phyloP scores from a whole-genome alignment of 2,329 filamentous ascomycete species.

The Xylaria sp. region DNA sequence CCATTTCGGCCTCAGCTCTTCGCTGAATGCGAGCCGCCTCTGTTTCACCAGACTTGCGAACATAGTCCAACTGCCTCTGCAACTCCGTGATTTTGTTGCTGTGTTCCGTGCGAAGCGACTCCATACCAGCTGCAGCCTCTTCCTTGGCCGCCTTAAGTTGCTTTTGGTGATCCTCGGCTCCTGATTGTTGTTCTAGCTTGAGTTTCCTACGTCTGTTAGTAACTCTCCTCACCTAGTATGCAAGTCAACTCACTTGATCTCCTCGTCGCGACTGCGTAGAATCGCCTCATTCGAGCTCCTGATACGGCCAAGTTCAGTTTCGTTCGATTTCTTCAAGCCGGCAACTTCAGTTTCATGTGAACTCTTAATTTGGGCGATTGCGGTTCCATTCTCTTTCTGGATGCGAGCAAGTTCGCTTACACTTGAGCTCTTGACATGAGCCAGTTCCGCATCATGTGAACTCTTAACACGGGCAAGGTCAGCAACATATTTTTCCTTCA shows the following conservation, averaged over 20 bases:
- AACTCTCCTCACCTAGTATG: neutral
- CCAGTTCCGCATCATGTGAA: conserved; percentile 25
- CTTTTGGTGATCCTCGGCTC: conserved; percentile 37
- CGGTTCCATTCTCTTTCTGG: conserved; percentile 61
- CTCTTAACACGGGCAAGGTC: conserved; percentile 42
- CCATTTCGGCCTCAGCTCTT: conserved; percentile 31
- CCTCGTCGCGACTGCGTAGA: conserved; percentile 64
- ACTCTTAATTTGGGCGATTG: conserved; percentile 49
- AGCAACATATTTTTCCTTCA: conserved; percentile 51
- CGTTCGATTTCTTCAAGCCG: conserved; percentile 60
- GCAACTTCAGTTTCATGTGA: conserved; percentile 62
- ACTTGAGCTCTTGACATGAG: conserved; percentile 58
- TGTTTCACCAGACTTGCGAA: conserved; percentile 38
- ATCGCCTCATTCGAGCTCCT: conserved; percentile 65
- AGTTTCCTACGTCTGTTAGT: conserved; percentile 34
- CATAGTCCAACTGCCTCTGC: conserved; percentile 40
- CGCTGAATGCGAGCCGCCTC: conserved; percentile 30
- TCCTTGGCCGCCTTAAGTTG: conserved; percentile 25
- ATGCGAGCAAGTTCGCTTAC: conserved; percentile 52
- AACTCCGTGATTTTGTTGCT: conserved; percentile 33
- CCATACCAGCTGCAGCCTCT: conserved; percentile 25
- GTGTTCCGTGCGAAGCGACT: conserved; percentile 30
- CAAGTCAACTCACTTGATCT: conserved; percentile 44
- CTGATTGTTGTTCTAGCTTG: conserved; percentile 41
- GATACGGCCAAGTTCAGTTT: conserved; percentile 55